Conservation (phyloP, 2,329 filamentous ascomycete species). For the Sarocladium strictum region DNA sequence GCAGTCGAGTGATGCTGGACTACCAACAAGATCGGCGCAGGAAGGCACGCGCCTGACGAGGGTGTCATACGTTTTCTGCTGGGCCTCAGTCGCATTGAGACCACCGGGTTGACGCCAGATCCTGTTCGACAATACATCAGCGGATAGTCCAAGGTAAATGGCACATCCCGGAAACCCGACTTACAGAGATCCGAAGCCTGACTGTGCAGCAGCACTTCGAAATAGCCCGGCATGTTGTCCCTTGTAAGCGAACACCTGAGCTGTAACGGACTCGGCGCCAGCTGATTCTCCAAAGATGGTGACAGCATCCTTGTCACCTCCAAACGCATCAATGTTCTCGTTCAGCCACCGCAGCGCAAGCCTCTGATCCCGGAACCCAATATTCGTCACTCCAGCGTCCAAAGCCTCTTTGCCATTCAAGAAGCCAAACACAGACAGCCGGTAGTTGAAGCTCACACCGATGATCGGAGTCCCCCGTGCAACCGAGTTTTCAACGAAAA, state of each 20-base stretch:
- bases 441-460: slow-evolving; percentile 38
- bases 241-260: slow-evolving; percentile 48
- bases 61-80: slow-evolving; percentile 19
- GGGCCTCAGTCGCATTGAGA: slow-evolving; percentile 17
- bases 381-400: slow-evolving; percentile 36
- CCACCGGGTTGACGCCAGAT: slow-evolving; percentile 17
- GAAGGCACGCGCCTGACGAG: slow-evolving; percentile 17
- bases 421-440: slow-evolving; percentile 29
- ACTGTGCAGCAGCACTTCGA: slow-evolving; percentile 46
- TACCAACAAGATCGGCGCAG: slow-evolving; percentile 25
- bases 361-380: slow-evolving; percentile 47
- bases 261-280: slow-evolving; percentile 32
- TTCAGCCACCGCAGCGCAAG: slow-evolving; percentile 48
- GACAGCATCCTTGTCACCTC: slow-evolving; percentile 44
- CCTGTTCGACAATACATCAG: not conserved
- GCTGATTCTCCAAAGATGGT: slow-evolving; percentile 51
- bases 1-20: slow-evolving; percentile 26
- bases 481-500: slow-evolving; percentile 28
- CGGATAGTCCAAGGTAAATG: not conserved
- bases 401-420: slow-evolving; percentile 37
- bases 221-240: slow-evolving; percentile 51
- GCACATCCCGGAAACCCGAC: not conserved
- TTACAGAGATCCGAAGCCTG: slow-evolving; percentile 25
- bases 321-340: slow-evolving; percentile 44
- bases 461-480: slow-evolving; percentile 31